Evolutionary conservation across 768 basidiomycete genomes (phyloP), one percentile per base, ranked within the genome.

Genomic region (Amanita polypyramis): DNA sequence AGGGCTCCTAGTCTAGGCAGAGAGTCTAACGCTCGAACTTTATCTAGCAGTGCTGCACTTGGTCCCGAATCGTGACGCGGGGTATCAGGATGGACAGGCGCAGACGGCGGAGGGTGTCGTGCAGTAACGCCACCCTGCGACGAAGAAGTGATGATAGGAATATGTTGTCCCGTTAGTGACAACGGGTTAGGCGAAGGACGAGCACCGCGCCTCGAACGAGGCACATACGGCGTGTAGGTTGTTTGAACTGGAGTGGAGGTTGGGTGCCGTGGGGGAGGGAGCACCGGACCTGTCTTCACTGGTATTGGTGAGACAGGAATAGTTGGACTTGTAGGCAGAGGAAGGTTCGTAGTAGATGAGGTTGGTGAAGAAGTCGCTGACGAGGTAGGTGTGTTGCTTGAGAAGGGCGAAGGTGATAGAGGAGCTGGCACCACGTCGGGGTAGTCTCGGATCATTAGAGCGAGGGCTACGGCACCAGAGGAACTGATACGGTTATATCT

Each of bases 361-460:
- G 59, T 60, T 0, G 72, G 70, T 6, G 70, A 69, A 0, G 67
- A 63, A n/a, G 69, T 50, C 6, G 57, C 44, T 12, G 68, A 69
- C 2, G 68, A 67, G 10, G 61, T 53, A 4, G 66, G 61, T 8
- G 70, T 61, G n/a, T n/a, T n/a, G n/a, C n/a, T n/a, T n/a, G n/a
- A n/a, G 12, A 63, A 60, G 9, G 65, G 50, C 1, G 60, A 52
- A 2, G 70, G 59, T 1, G 70, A 61, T 25, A 64, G 43, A 5
- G 65, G 58, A 15, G 58, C 58, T 23, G 73, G 68, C 6, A 82
- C 75, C 36, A 83, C 73, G 54, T 96, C 91, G 3, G 91, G 89
- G 59, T 97, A 98, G 63, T 99, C 95, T 44, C 88, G 79, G 53
- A 97, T 93, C 90, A 99, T 94, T 44, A 96, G 74, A 0, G 95